These are phyloP conservation scores for Penicillium flavigenum DNA, from an alignment of 495 filamentous ascomycete species.

Conservation along the genomic window DNA sequence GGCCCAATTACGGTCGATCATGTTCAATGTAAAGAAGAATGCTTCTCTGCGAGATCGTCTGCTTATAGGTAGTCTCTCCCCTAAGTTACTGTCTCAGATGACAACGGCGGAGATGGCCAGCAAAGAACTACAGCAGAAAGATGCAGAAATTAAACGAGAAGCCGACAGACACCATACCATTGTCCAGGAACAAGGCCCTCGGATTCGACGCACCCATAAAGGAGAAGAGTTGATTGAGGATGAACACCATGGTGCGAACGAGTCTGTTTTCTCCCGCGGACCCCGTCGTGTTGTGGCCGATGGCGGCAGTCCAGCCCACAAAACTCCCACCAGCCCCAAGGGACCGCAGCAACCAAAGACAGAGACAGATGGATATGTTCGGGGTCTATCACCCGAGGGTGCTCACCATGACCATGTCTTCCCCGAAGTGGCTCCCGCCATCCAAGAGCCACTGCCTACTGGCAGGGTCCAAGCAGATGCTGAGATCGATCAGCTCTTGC, in stretches of 20 bases:
- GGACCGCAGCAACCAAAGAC: conserved; percentile 25
- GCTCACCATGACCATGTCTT: conserved; percentile 44
- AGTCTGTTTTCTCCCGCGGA: conserved; percentile 50
- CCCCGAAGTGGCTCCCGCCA: conserved; percentile 43
- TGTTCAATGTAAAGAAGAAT: conserved; percentile 86
- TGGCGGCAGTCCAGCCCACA: conserved; percentile 37
- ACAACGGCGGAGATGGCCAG: conserved; percentile 83
- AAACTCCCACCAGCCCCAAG: conserved; percentile 37
- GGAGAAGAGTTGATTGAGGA: conserved; percentile 88
- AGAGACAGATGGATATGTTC: conserved; percentile 27
- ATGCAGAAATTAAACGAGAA: conserved; percentile 69
- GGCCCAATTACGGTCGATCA: conserved; percentile 61
- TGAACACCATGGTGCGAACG: conserved; percentile 49
- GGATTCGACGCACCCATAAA: conserved; percentile 89
- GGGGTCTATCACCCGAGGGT: conserved; percentile 37
- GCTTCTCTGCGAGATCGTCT: conserved; percentile 72
- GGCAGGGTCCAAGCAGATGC: conserved; percentile 65
- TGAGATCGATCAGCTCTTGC: conserved; percentile 86
- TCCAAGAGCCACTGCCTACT: conserved; percentile 43
- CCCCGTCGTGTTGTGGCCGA: conserved; percentile 40
- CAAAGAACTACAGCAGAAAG: conserved; percentile 80
- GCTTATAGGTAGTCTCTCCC: conserved; percentile 64
- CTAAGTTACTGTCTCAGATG: conserved; percentile 78
- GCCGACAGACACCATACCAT: conserved; percentile 87
- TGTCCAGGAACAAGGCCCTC: conserved; percentile 76